phyloP scores from a whole-genome alignment of 306 rosid genomes.

The Astragalus membranaceus region DNA sequence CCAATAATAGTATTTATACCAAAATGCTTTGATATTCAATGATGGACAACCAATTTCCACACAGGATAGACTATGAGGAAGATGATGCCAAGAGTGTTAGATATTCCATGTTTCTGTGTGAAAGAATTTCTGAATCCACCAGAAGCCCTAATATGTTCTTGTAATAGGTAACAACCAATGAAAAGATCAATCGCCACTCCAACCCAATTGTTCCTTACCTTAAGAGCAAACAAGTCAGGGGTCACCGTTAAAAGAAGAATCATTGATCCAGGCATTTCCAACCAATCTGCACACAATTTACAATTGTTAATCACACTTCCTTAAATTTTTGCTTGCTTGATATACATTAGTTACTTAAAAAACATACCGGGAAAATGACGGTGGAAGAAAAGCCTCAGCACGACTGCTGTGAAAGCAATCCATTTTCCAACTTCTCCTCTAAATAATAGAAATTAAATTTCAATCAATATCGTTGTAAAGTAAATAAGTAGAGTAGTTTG shows the following conservation, averaged over 20 bases:
- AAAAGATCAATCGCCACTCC: conserved; percentile 53
- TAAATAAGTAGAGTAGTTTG: neutral
- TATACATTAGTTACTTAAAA: neutral
- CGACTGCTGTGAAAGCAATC: conserved; percentile 70
- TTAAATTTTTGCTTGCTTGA: neutral
- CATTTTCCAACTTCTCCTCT: conserved; percentile 85
- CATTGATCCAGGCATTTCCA: conserved; percentile 82
- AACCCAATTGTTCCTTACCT: conserved; percentile 51
- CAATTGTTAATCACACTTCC: neutral
- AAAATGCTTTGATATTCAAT: conserved; percentile 17
- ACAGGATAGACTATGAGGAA: conserved; percentile 64
- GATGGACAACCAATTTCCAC: conserved; percentile 53
- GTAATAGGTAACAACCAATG: conserved; percentile 75
- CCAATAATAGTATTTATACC: neutral
- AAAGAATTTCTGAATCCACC: conserved; percentile 89
- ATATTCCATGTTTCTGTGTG: conserved; percentile 73
- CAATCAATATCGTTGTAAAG: neutral
- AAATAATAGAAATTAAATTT: neutral
- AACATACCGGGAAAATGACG: conserved; percentile 74
- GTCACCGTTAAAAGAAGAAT: conserved; percentile 73
- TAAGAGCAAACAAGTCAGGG: conserved; percentile 53
- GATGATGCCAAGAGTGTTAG: conserved; percentile 77
- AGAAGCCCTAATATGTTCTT: conserved; percentile 83
- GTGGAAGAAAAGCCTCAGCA: conserved; percentile 80
- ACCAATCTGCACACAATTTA: conserved; percentile 47